Evolutionary conservation across 306 rosid genomes (phyloP), one percentile per base, ranked within the genome.

Genomic region (Ziziphus jujuba): DNA sequence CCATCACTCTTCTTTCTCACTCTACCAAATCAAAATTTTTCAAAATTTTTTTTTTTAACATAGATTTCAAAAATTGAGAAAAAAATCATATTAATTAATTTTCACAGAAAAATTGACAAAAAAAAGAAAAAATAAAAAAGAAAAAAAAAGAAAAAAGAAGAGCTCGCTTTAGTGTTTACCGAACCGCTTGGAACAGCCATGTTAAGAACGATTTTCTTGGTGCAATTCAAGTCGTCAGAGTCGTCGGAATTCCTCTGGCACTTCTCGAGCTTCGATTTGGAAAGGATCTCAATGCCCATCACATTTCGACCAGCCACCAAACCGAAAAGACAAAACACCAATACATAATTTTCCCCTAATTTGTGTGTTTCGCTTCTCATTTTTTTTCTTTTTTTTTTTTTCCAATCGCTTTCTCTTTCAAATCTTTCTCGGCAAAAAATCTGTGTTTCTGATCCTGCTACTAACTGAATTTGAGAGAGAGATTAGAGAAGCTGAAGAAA

Each of bases 111-210:
- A n/a, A n/a, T n/a, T n/a, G n/a, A n/a, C n/a, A n/a, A n/a, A n/a
- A n/a, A n/a, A n/a, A n/a, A n/a, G n/a, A n/a, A n/a, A n/a, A n/a
- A n/a, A n/a, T n/a, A 45, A 21, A 15, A 20, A 58, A 20, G 6
- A 40, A 40, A 10, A 10, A 40, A 40, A 40, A 4, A 6, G 0
- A 38, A 6, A 38, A 38, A 40, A 8, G 1, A 9, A 8, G 12
- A 40, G 14, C 45, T 2, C 10, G 14, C 45, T 40, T 40, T 36
- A 15, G n/a, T n/a, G n/a, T n/a, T 49, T 92, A 92, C 97, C 62
- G 90, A 78, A 69, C 96, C 96, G 49, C 97, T 88, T 8, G 98
- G 96, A 77, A 93, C 95, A 15, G 90, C 97, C 86, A 90, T 72
- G 79, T 85, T 88, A 21, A 88, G 72, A 16, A 93, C 87, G 59